A percentile compares a stretch with the other conserved stretches of the same genome.
Evolutionary conservation across 1,284 basidiomycete genomes (phyloP).

Genomic region (Irpex sp.): DNA sequence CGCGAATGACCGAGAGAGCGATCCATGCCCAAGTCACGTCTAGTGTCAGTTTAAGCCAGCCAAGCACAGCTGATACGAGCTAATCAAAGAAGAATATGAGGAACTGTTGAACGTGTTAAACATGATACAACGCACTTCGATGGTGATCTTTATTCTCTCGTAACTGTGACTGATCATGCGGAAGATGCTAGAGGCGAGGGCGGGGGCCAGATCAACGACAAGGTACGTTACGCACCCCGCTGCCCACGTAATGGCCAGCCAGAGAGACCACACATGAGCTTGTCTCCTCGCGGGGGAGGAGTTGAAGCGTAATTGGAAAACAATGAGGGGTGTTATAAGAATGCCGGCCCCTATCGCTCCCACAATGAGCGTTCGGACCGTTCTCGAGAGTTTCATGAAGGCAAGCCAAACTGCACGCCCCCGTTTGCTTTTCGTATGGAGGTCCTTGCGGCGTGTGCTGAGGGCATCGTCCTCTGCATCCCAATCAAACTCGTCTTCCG

Average conservation of each 20-base stretch:
- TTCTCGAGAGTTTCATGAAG: conserved; percentile 66
- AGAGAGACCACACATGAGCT: conserved; percentile 68
- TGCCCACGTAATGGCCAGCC: conserved; percentile 71
- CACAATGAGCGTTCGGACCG: conserved; percentile 53
- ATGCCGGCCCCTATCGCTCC: conserved; percentile 57
- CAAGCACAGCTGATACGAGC: conserved; percentile 67
- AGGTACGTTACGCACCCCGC: conserved; percentile 58
- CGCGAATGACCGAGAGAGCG: conserved; percentile 56
- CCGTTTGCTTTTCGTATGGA: conserved; percentile 40
- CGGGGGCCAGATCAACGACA: conserved; percentile 60
- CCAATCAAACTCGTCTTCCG: conserved; percentile 76
- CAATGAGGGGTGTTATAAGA: conserved; percentile 65
- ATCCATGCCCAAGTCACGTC: conserved; percentile 73
- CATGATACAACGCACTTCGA: conserved; percentile 48
- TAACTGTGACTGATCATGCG: conserved; percentile 57
- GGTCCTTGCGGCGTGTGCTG: conserved; percentile 17
- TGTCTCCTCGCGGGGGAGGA: conserved; percentile 45
- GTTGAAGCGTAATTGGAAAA: conserved; percentile 61
- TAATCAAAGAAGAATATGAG: conserved; percentile 23
- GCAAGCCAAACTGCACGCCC: conserved; percentile 57
- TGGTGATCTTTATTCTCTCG: conserved; percentile 58
- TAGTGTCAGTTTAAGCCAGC: conserved; percentile 66
- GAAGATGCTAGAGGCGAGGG: conserved; percentile 50
- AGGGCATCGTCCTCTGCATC: conserved; percentile 49
- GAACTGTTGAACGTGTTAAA: background rate